phyloP scores from a whole-genome alignment of 352 stramenopile genomes.

The Chrysophaeum taylorii region DNA sequence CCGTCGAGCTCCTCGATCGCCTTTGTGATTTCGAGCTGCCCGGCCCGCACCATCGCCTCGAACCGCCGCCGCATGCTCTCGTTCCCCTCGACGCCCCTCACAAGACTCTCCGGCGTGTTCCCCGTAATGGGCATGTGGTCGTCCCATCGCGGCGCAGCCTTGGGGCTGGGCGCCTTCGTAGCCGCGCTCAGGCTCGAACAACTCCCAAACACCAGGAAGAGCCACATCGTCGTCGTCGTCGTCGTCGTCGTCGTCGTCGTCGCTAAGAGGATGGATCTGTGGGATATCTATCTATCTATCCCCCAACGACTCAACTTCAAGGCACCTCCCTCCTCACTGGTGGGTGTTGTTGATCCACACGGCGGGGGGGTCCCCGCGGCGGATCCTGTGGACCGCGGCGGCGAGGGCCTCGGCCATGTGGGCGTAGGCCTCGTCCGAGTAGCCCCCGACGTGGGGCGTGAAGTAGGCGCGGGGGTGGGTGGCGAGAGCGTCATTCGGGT shows the following conservation, averaged over 20 bases:
- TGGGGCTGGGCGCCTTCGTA: background rate
- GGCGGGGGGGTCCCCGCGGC: conserved; percentile 6
- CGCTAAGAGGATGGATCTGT: too few relatives aligned
- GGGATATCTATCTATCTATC: background rate
- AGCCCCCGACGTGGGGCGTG: conserved; percentile 16
- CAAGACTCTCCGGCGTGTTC: background rate
- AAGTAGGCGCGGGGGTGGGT: conserved; percentile 4
- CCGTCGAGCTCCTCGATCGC: conserved; percentile 70
- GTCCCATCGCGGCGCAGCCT: background rate
- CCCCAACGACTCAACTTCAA: background rate
- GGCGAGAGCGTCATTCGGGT: conserved; percentile 14
- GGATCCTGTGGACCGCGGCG: background rate
- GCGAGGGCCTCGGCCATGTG: background rate
- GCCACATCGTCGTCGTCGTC: too few relatives aligned
- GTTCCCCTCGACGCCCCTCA: conserved; percentile 14
- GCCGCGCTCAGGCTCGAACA: too few relatives aligned
- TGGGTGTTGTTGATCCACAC: conserved; percentile 20
- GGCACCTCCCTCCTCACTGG: background rate
- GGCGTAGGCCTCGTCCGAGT: conserved; percentile 14
- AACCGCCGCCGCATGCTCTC: conserved; percentile 21
- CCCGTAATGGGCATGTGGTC: conserved; percentile 6
- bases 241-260: too few relatives aligned
- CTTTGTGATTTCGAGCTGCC: conserved; percentile 46
- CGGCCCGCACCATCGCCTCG: conserved; percentile 42
- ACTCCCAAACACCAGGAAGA: too few relatives aligned